Evolutionary conservation across 2,329 filamentous ascomycete species (phyloP), one percentile per base, ranked within the genome.

Genomic region (Phialemoniopsis sp.): DNA sequence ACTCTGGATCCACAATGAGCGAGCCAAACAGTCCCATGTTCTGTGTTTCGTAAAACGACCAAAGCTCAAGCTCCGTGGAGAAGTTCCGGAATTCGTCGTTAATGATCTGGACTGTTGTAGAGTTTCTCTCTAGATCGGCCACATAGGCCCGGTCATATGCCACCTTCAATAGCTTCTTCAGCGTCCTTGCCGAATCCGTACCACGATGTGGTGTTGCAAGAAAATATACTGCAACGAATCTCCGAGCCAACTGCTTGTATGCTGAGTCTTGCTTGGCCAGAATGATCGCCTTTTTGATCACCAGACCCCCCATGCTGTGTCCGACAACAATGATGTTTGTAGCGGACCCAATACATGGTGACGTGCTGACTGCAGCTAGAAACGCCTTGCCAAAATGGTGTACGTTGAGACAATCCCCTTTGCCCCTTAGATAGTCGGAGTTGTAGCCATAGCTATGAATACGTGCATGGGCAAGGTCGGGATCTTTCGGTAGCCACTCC

Each of bases 301-400:
- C 58, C 38, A 56, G 52, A 10, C 68, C 68, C 2, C 70, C 68
- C 68, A 73, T 70, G 29, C 60, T 66, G 43, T 73, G 69, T 3
- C 53, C 65, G 12, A 72, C 54, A 13, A 72, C 53, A 4, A 72
- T 58, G 14, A 72, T 61, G 3, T 55, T 56, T 8, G 55, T 55
- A 42, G 52, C 36, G 15, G 42, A 30, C 28, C 49, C 48, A 31
- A 60, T 54, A 10, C 40, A 39, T 8, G 56, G 51, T 15, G 54
- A 46, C 36, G 56, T 59, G 28, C 46, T 50, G 18, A 63, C 39
- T 15, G 58, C 54, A 13, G 47, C 53, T 5, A 61, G 42, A 6
- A 65, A 46, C 3, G 54, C 51, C 31, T 59, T 53, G 14, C 50
- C 59, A 38, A 64, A 63, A 42, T 59, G 54, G 37, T 53, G 46